Percentiles rank a stretch among this genome's conserved stretches.
phyloP scores from a whole-genome alignment of 176 grass and related monocot species.

The Juncus inflexus region DNA sequence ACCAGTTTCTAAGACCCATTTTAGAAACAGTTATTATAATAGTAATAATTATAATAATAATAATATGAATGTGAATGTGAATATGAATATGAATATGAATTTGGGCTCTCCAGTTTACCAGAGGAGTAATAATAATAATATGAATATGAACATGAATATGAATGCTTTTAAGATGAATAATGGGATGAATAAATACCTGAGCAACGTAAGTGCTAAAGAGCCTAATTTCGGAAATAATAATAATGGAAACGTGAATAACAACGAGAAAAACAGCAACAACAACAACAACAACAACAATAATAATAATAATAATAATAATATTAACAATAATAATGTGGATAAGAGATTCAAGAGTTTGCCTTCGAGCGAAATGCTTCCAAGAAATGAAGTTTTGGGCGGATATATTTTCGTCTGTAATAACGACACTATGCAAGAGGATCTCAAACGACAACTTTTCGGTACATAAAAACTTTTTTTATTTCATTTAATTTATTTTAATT shows the following conservation, averaged over 20 bases:
- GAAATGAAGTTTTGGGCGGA: conserved; percentile 95
- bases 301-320: conserved; percentile 30
- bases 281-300: conserved; percentile 49
- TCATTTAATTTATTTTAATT: background rate
- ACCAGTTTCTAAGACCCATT: conserved; percentile 44
- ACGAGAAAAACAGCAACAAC: conserved; percentile 10
- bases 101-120: conserved; percentile 40
- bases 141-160: conserved; percentile 34
- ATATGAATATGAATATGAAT: conserved; percentile 24
- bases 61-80: conserved; percentile 24
- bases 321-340: conserved; percentile 50
- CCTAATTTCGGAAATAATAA: conserved; percentile 29
- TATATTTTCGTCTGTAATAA: conserved; percentile 99
- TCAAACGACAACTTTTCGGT: conserved; percentile 98
- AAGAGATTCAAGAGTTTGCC: conserved; percentile 97
- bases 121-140: conserved; percentile 40
- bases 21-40: conserved; percentile 38
- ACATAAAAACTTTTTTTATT: conserved; percentile 24
- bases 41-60: conserved; percentile 36
- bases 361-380: conserved; percentile 90
- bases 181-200: conserved; percentile 59
- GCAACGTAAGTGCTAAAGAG: conserved; percentile 52
- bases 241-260: conserved; percentile 28
- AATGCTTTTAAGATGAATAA: conserved; percentile 74
- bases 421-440: conserved; percentile 99